phyloP scores from a whole-genome alignment of 2,329 filamentous ascomycete species.

The Aspergillus sp. region DNA sequence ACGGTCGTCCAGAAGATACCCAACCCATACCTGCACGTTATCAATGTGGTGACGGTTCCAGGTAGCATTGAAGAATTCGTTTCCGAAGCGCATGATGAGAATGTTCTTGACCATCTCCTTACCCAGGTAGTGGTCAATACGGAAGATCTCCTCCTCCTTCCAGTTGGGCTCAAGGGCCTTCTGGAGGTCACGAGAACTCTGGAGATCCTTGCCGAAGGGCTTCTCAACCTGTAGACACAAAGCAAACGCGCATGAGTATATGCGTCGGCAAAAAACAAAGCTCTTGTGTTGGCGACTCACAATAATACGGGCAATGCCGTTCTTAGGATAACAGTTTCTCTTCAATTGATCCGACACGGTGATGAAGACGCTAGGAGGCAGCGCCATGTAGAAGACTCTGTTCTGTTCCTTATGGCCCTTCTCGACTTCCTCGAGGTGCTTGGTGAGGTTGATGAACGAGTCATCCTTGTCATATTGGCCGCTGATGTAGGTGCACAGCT shows the following conservation, averaged over 20 bases:
- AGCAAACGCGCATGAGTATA: constrained; percentile 19
- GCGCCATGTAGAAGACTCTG: constrained; percentile 98
- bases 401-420: constrained; percentile 77
- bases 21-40: constrained; percentile 70
- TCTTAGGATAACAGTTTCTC: constrained; percentile 91
- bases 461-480: constrained; percentile 98
- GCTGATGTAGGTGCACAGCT: constrained; percentile 88
- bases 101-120: constrained; percentile 99
- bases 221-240: constrained; percentile 75
- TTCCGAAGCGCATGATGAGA: constrained; percentile 93
- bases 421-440: constrained; percentile 84
- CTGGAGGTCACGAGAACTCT: constrained; percentile 89
- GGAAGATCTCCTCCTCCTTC: constrained; percentile 98
- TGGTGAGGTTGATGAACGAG: constrained; percentile 80
- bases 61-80: constrained; percentile 96
- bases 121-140: constrained; percentile 98
- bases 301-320: constrained; percentile 89
- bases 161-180: constrained; percentile 94
- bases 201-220: constrained; percentile 96
- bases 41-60: constrained; percentile 99
- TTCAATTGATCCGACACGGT: constrained; percentile 96
- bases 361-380: constrained; percentile 96
- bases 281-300: constrained; percentile 52
- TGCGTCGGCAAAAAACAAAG: not conserved
- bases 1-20: not conserved